Base-by-base conservation (phyloP, 257 asterid genomes). In the Ligustrum vulgare region DNA sequence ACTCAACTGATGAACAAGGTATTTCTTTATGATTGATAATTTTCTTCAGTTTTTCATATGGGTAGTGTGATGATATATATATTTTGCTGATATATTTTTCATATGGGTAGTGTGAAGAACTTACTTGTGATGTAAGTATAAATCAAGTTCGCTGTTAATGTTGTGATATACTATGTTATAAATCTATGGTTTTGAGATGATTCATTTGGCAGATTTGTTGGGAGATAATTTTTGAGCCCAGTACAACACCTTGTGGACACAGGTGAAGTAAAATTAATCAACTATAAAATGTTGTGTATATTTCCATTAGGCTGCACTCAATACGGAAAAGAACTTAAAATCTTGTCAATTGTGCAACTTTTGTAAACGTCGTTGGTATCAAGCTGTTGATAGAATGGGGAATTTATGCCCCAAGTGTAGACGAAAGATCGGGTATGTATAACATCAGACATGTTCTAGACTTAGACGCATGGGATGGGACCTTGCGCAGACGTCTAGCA, bases 181-280 rank as follows among this genome's bases (percentile, higher is more conserved):
- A 43, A 75, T 41, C 13, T 58, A 7, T 36, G 63, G 69, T 72
- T 37, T 34, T 18, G 69, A 65, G n/a, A 65, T 37, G 36, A 33
- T 76, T 54, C 56, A 36, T 62, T 69, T 82, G 13, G 75, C 94
- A 94, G 99, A 89, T 94, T 65, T 94, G 98, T 80, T 84, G 92
- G 87, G 98, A 92, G 81, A 88, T 94, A 43, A 91, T 98, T 79
- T 91, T 84, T 36, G 96, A 94, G 82, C 99, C 99, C 8, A 91
- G 96, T 76, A 94, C 97, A 78, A 94, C 99, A 16, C 86, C 96
- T 81, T 94, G 99, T 83, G 99, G 99, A 47, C 99, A 92, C 90
- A 91, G 98, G 98, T 92, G 84, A 70, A 13, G 45, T 18, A 16
- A 15, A 49, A 15, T 16, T 49, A 3, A 25, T 10, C 31, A 16